Conservation (phyloP, 225 moss, liverwort and hornwort species). For the Asterella californica region DNA sequence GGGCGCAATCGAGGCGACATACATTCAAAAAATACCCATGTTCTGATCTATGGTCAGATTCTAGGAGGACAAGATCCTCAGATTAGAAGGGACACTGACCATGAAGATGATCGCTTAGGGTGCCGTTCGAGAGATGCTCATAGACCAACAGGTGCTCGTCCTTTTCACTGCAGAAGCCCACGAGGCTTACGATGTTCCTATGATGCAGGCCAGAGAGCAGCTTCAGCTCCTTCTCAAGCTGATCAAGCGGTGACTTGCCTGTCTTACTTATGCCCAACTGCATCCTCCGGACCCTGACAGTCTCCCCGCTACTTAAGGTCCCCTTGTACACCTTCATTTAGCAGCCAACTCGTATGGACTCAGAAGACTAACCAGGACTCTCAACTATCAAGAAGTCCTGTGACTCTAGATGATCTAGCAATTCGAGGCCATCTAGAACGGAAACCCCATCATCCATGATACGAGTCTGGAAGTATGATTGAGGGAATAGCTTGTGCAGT, state of each 20-base stretch:
- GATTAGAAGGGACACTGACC: not conserved
- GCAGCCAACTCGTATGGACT: not conserved
- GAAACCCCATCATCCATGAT: not conserved
- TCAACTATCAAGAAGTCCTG: not conserved
- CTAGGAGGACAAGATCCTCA: no score
- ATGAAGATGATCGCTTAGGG: slow-evolving; percentile 12
- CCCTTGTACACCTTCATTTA: slow-evolving; percentile 18
- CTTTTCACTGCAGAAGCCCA: not conserved
- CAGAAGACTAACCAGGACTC: not conserved
- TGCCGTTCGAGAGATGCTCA: slow-evolving; percentile 8
- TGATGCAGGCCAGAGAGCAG: not conserved
- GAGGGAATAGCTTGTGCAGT: not conserved
- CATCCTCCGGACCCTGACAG: slow-evolving; percentile 3
- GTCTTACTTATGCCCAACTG: not conserved
- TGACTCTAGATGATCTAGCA: not conserved
- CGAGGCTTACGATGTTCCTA: slow-evolving; percentile 1
- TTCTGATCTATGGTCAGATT: no score
- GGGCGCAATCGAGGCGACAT: no score
- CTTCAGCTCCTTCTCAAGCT: not conserved
- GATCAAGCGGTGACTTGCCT: not conserved
- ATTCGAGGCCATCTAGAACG: not conserved
- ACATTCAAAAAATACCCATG: no score
- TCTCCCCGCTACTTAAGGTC: not conserved
- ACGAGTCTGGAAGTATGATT: not conserved
- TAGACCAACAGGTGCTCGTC: slow-evolving; percentile 4